phyloP scores from a whole-genome alignment of 2,329 filamentous ascomycete species.

The Ceratocystis cubensis region DNA sequence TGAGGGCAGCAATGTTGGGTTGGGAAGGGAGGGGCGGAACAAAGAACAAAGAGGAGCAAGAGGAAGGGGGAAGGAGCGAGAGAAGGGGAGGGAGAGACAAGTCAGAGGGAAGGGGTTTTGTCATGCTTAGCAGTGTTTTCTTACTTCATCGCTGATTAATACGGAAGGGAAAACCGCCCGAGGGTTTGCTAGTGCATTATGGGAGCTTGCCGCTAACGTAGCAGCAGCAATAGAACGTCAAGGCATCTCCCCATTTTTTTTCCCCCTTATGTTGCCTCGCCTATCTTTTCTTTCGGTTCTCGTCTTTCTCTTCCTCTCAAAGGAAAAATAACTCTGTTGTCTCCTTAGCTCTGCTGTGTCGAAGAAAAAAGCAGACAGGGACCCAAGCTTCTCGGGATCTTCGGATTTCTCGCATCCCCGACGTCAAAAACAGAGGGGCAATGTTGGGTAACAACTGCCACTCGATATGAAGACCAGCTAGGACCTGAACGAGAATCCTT shows the following conservation, averaged over 20 bases:
- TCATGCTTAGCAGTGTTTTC: background rate
- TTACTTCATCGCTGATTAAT: too few relatives aligned
- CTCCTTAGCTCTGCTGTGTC: background rate
- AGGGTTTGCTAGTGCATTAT: background rate
- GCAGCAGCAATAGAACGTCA: background rate
- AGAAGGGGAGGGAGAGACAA: background rate
- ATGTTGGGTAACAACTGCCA: too few relatives aligned
- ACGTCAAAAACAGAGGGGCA: background rate
- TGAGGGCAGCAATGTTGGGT: background rate
- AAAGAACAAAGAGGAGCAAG: background rate
- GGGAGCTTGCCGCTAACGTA: background rate
- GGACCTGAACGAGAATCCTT: too few relatives aligned
- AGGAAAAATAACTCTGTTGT: background rate
- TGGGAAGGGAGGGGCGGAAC: background rate
- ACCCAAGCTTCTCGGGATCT: slow-evolving; percentile 6
- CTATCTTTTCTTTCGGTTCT: background rate
- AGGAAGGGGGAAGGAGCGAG: background rate
- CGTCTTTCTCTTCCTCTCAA: background rate
- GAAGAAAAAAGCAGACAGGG: background rate
- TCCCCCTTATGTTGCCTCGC: background rate
- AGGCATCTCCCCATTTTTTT: background rate
- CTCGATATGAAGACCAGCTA: too few relatives aligned
- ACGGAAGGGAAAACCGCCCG: background rate
- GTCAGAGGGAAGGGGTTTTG: background rate
- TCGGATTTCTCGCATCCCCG: slow-evolving; percentile 7